Evolutionary conservation across 345 rosid species (phyloP), one percentile per base, ranked within the genome.

Genomic region (Brassica rapa): DNA sequence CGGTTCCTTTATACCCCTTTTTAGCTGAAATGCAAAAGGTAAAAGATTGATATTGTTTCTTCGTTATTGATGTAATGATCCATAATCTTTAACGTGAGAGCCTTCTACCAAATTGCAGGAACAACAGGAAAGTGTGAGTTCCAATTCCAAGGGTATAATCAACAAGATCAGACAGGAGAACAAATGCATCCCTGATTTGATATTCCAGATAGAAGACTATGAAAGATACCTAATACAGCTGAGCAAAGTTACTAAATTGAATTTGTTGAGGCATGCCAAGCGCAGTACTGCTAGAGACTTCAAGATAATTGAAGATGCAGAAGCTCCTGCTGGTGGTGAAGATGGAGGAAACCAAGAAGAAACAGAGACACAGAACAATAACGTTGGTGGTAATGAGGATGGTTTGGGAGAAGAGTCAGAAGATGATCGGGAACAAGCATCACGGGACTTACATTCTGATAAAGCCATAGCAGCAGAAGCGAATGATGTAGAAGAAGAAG

Each of bases 91-190:
- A 51, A 70, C 2, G 8, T 5, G 8, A n/a, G 19, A 4, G 1
- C 29, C 10, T 41, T 73, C 35, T 60, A 29, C 67, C n/a, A 14
- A 61, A 5, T 51, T 51, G 82, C 93, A 90, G 96, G 88, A 76
- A 68, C 94, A 91, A 68, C 89, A 83, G 66, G 92, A 85, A 49
- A 89, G 68, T 65, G 16, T 71, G 49, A 57, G 23, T 66, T 63
- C 81, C 14, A 85, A 57, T 62, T 65, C 79, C n/a, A 93, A 85
- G 83, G 89, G 90, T 9, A 82, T 86, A 67, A 77, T 86, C 66
- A 86, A 86, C 84, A 91, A 88, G 90, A 93, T 91, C 75, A 91
- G 87, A 82, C 88, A 89, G 86, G 98, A 93, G 84, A 91, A 91
- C n/a, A 88, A 85, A 82, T 88, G 89, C 89, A 88, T 93, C 66